These are phyloP conservation scores for Chondrus crispus DNA, from an alignment of 23 red algal genomes.

Conservation along the genomic window DNA sequence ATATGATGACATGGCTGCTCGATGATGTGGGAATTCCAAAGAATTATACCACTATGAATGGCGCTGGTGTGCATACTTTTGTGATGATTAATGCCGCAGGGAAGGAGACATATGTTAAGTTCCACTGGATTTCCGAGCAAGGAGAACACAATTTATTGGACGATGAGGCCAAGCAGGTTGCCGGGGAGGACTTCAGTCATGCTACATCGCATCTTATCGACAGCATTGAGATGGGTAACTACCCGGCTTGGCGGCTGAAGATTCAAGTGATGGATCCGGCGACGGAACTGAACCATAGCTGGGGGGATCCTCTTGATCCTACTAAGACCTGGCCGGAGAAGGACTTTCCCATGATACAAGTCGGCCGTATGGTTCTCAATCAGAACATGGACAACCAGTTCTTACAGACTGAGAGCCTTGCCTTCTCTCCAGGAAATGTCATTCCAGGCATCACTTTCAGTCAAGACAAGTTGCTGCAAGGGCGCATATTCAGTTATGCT, in stretches of 20 bases:
- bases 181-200: conserved; percentile 92
- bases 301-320: conserved; percentile 88
- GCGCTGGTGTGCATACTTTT: conserved; percentile 89
- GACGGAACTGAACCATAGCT: conserved; percentile 58
- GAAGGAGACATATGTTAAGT: conserved; percentile 90
- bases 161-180: conserved; percentile 80
- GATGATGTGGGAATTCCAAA: conserved; percentile 91
- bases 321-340: conserved; percentile 96
- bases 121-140: conserved; percentile 86
- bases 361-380: conserved; percentile 89
- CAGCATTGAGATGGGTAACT: conserved; percentile 84
- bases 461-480: conserved; percentile 96
- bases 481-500: conserved; percentile 88
- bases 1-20: conserved; percentile 92
- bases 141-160: conserved; percentile 89
- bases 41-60: conserved; percentile 87
- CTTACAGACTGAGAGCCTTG: conserved; percentile 87
- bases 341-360: conserved; percentile 76
- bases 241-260: conserved; percentile 83
- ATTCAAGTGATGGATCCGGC: conserved; percentile 90
- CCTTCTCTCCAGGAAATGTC: conserved; percentile 89
- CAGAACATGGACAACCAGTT: conserved; percentile 94
- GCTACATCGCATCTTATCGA: conserved; percentile 91
- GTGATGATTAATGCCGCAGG: conserved; percentile 69
- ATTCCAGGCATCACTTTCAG: conserved; percentile 90